Evolutionary conservation across 2,329 filamentous ascomycete species (phyloP).

Genomic region (Neoascochyta sp.): DNA sequence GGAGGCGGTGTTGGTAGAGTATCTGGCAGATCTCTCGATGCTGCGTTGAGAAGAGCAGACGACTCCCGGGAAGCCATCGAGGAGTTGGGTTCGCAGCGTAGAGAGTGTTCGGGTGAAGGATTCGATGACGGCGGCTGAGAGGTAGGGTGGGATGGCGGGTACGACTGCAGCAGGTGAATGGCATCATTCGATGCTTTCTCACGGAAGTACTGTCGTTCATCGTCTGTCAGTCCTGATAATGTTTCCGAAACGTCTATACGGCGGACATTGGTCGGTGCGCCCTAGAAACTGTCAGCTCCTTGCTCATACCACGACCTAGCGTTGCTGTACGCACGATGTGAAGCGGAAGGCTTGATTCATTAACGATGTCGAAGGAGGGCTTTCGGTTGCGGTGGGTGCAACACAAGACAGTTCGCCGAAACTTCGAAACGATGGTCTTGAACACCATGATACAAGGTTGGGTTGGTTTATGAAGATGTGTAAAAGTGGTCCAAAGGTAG

Average conservation of each 20-base stretch:
- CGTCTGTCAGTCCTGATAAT: constrained; percentile 29
- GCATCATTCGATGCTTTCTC: constrained; percentile 30
- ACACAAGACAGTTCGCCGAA: constrained; percentile 25
- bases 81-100: constrained; percentile 6
- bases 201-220: constrained; percentile 26
- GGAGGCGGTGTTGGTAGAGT: constrained; percentile 19
- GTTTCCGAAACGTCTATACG: constrained; percentile 25
- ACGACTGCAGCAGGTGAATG: constrained; percentile 20
- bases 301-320: not conserved
- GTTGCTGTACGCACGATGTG: constrained; percentile 3
- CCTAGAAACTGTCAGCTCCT: too few species aligned
- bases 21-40: constrained; percentile 20
- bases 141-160: constrained; percentile 10
- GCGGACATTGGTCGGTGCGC: constrained; percentile 29
- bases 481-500: constrained; percentile 7
- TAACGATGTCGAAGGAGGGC: constrained; percentile 21
- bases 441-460: constrained; percentile 17
- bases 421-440: constrained; percentile 17
- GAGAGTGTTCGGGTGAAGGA: constrained; percentile 11
- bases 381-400: constrained; percentile 19
- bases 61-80: constrained; percentile 14
- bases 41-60: constrained; percentile 22
- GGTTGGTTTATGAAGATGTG: constrained; percentile 4
- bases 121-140: constrained; percentile 11
- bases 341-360: too few species aligned